Evolutionary conservation across 352 stramenopile genomes (phyloP).

Genomic region (Phytophthora cactorum): DNA sequence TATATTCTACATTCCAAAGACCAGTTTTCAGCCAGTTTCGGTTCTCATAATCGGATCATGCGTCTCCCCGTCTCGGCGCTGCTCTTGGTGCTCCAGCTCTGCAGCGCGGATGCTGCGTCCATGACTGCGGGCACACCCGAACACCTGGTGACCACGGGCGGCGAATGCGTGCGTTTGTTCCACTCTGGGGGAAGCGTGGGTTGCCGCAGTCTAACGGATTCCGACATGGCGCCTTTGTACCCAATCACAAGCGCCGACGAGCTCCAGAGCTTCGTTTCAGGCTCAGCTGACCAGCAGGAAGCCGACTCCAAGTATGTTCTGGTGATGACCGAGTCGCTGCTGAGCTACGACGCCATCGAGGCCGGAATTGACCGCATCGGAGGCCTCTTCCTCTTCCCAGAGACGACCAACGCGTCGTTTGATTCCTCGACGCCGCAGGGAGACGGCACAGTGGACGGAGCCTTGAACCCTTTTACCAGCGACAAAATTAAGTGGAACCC

Average conservation of each 20-base stretch:
- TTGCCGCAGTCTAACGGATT: conserved; percentile 58
- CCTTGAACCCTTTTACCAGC: conserved; percentile 71
- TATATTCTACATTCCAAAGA: conserved; percentile 3
- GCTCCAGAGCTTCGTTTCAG: conserved; percentile 50
- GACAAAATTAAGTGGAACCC: conserved; percentile 76
- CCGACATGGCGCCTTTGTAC: conserved; percentile 65
- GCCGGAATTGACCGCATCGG: conserved; percentile 45
- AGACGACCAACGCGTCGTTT: conserved; percentile 57
- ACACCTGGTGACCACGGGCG: conserved; percentile 64
- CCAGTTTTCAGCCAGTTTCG: conserved; percentile 36
- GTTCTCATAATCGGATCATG: conserved; percentile 25
- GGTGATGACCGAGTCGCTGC: conserved; percentile 68
- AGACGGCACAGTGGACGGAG: conserved; percentile 56
- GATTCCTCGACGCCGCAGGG: conserved; percentile 66
- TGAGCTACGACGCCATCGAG: conserved; percentile 46
- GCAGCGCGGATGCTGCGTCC: conserved; percentile 42
- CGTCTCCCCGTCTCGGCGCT: conserved; percentile 27
- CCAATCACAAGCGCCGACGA: conserved; percentile 52
- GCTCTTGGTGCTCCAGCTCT: conserved; percentile 24
- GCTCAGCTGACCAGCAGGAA: conserved; percentile 28
- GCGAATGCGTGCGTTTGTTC: conserved; percentile 82
- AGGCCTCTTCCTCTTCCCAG: conserved; percentile 69
- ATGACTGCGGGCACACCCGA: conserved; percentile 70
- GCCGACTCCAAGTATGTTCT: conserved; percentile 58
- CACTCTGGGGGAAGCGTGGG: conserved; percentile 72